Evolutionary conservation across 257 asterid species (phyloP), one percentile per base, ranked within the genome.

Genomic region (Scutellaria baicalensis): DNA sequence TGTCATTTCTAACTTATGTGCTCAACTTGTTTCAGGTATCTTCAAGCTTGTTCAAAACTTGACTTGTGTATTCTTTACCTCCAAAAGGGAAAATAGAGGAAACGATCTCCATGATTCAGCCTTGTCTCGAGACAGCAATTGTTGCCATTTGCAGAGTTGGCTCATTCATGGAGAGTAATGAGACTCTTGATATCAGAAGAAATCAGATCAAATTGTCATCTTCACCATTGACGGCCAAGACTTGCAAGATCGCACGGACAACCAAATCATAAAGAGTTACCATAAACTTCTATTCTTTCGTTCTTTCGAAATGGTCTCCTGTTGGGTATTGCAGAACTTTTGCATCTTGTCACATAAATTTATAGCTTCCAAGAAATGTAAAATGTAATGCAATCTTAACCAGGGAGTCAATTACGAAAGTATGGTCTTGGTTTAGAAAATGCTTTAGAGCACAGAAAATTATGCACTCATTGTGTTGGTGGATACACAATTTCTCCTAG

Each of bases 1-100:
- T 56, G 2, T 66, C 39, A 17, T 61, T 33, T 51, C 61, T 21
- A 8, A 64, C 64, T 63, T 50, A 66, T 40, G 42, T 49, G 27
- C 48, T 66, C 45, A 11, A 54, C 40, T 59, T 39, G 66, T 81
- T 72, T 35, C 85, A 89, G 97, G 93, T 92, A 69, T 77, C 97
- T 57, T 86, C 97, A 67, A 81, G 84, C 82, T 83, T 92, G 84
- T 86, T 92, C 82, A 87, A 71, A 54, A 77, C 75, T 57, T 87
- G 89, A 85, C 70, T 45, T 61, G 59, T 33, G 4, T 18, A 16
- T 31, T 9, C 68, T 38, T 66, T 49, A 47, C 42, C 64, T 17
- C 59, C 12, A 20, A 40, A 36, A 54, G 72, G 58, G 8, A 39
- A 20, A 27, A 27, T 27, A 64, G 69, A 66, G 35, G 45, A 33